phyloP scores from a whole-genome alignment of 1,139 yeast genomes.

The Citeromyces siamensis region DNA sequence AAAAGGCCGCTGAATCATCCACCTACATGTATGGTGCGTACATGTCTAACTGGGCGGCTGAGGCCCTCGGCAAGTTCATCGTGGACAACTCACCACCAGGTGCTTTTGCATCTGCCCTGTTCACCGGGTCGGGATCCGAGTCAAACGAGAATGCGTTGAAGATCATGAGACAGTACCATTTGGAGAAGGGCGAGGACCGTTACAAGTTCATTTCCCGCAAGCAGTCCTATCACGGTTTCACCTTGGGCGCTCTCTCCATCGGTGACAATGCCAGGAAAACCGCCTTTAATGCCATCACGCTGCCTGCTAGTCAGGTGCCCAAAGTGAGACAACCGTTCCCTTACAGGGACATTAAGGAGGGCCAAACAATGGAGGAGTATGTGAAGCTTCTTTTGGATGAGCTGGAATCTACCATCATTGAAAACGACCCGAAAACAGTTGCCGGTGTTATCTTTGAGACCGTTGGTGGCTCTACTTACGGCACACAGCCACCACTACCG shows the following conservation, averaged over 20 bases:
- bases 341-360: constrained; percentile 31
- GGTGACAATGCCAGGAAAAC: constrained; percentile 28
- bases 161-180: constrained; percentile 41
- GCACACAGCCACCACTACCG: constrained; percentile 42
- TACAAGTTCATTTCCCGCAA: constrained; percentile 37
- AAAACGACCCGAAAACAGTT: constrained; percentile 39
- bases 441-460: constrained; percentile 45
- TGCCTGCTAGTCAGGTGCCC: constrained; percentile 28
- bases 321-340: constrained; percentile 37
- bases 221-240: constrained; percentile 47
- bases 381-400: constrained; percentile 30
- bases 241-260: constrained; percentile 40
- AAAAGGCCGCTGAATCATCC: constrained; percentile 31
- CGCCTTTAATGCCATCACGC: constrained; percentile 27
- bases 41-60: constrained; percentile 30
- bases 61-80: constrained; percentile 32
- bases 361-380: constrained; percentile 36
- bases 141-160: constrained; percentile 42
- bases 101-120: constrained; percentile 31
- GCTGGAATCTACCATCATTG: constrained; percentile 35
- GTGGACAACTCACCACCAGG: constrained; percentile 31
- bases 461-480: constrained; percentile 45
- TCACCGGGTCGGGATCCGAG: constrained; percentile 44
- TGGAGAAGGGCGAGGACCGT: constrained; percentile 38
- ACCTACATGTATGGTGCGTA: constrained; percentile 30